Conservation (phyloP, 1,284 basidiomycete genomes). For the Termitomyces sp. region DNA sequence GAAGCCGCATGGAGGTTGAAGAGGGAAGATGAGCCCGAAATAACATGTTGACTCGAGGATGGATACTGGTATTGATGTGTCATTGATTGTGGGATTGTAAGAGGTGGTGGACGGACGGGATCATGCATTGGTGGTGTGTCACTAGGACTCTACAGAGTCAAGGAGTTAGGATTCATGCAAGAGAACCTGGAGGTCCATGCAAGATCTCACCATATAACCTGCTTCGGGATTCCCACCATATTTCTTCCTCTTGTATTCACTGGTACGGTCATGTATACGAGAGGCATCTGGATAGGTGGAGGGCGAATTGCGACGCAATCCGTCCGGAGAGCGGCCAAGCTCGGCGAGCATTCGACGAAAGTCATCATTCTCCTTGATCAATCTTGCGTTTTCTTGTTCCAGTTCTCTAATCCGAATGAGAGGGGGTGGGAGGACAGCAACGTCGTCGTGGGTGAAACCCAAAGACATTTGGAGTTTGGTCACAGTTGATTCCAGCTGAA, state of each 20-base stretch:
- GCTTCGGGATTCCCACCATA: slow-evolving; percentile 40
- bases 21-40: slow-evolving; percentile 32
- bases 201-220: slow-evolving; percentile 45
- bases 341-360: slow-evolving; percentile 55
- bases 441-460: slow-evolving; percentile 63
- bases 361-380: slow-evolving; percentile 67
- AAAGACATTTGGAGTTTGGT: slow-evolving; percentile 72
- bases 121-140: slow-evolving; percentile 34
- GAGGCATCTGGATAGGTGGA: slow-evolving; percentile 36
- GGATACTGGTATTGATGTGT: slow-evolving; percentile 33
- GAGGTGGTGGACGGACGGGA: slow-evolving; percentile 49
- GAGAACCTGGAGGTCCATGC: neutral
- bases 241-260: slow-evolving; percentile 59
- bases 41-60: slow-evolving; percentile 28
- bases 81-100: slow-evolving; percentile 52
- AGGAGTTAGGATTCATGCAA: neutral
- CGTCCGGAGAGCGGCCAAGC: slow-evolving; percentile 32
- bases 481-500: slow-evolving; percentile 74
- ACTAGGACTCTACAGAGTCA: slow-evolving; percentile 26
- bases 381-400: slow-evolving; percentile 64
- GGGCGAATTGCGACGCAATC: slow-evolving; percentile 36
- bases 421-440: slow-evolving; percentile 63
- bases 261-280: slow-evolving; percentile 44
- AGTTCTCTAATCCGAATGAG: slow-evolving; percentile 68
- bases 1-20: slow-evolving; percentile 45